Conservation (phyloP, 169 alveolate genomes). For the Pseudocohnilembus persalinus region DNA sequence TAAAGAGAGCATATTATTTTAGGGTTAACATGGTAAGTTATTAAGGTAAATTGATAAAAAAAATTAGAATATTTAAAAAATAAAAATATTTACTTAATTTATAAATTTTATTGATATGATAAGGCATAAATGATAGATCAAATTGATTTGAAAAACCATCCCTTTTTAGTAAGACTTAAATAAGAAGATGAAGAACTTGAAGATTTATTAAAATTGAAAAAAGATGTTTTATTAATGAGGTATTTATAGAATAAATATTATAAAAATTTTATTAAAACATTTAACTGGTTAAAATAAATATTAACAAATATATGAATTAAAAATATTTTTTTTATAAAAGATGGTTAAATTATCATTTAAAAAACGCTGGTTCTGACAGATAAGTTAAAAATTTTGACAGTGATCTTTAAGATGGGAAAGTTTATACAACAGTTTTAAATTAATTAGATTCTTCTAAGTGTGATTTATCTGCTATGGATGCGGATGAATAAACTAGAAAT, state of each 20-base stretch:
- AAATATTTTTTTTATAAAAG: too few relatives aligned
- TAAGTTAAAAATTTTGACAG: constrained; percentile 61
- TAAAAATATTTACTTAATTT: too few relatives aligned
- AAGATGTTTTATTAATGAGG: constrained; percentile 75
- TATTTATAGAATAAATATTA: too few relatives aligned
- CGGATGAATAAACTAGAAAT: constrained; percentile 63
- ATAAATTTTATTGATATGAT: not conserved
- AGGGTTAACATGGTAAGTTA: constrained; percentile 80
- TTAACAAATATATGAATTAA: too few relatives aligned
- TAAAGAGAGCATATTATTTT: constrained; percentile 70
- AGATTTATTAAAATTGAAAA: constrained; percentile 73
- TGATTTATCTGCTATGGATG: constrained; percentile 50
- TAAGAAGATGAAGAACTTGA: constrained; percentile 75
- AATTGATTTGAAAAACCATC: constrained; percentile 70
- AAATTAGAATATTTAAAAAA: not conserved
- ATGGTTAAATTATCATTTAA: constrained; percentile 83
- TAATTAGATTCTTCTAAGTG: constrained; percentile 62
- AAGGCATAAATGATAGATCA: constrained; percentile 47
- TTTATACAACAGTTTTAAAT: constrained; percentile 59
- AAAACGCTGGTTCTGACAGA: constrained; percentile 63
- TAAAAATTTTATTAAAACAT: too few relatives aligned
- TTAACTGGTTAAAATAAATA: too few relatives aligned
- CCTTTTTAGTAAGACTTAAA: constrained; percentile 73
- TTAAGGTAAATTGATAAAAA: constrained; percentile 38
- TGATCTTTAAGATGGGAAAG: constrained; percentile 66